These are phyloP conservation scores for Colletotrichum higginsianum DNA, from an alignment of 2,329 filamentous ascomycete species.

Conservation along the genomic window DNA sequence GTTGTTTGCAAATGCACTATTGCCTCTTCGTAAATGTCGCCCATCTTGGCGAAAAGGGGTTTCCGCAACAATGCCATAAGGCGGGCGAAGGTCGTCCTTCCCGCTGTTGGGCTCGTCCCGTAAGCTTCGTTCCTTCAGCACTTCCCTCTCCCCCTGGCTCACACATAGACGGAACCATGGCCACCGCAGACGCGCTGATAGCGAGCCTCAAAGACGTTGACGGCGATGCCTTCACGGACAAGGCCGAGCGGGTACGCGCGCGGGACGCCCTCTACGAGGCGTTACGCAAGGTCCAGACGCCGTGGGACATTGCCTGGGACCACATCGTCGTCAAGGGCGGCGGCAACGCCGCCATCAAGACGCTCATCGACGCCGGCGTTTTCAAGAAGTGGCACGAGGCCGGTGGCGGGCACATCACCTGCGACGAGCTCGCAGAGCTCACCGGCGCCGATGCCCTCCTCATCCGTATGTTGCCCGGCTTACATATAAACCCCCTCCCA, in stretches of 20 bases:
- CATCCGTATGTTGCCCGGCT: conserved; percentile 47
- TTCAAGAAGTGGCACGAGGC: conserved; percentile 54
- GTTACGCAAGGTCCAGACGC: conserved; percentile 52
- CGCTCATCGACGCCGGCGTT: conserved; percentile 55
- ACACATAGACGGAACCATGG: conserved; percentile 38
- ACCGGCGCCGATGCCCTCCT: conserved; percentile 52
- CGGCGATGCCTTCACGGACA: conserved; percentile 49
- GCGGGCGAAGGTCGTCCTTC: too few relatives aligned
- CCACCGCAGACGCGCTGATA: conserved; percentile 47
- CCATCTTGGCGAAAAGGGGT: background rate
- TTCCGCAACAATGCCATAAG: background rate
- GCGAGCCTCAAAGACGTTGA: conserved; percentile 47
- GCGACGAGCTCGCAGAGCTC: conserved; percentile 51
- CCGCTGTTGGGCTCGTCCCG: background rate
- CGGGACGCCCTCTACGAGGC: conserved; percentile 52
- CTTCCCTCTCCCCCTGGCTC: background rate
- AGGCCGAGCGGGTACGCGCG: conserved; percentile 51
- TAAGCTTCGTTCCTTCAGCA: background rate
- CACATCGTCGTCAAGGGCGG: conserved; percentile 53
- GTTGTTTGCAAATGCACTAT: background rate
- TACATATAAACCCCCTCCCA: background rate
- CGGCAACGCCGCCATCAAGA: conserved; percentile 54
- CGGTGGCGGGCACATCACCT: conserved; percentile 50
- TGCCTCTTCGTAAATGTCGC: background rate
- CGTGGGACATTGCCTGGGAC: conserved; percentile 57